A percentile compares a stretch with the other conserved stretches of the same genome.
Conservation (phyloP, 2,329 filamentous ascomycete genomes). For the Knufia petricola region DNA sequence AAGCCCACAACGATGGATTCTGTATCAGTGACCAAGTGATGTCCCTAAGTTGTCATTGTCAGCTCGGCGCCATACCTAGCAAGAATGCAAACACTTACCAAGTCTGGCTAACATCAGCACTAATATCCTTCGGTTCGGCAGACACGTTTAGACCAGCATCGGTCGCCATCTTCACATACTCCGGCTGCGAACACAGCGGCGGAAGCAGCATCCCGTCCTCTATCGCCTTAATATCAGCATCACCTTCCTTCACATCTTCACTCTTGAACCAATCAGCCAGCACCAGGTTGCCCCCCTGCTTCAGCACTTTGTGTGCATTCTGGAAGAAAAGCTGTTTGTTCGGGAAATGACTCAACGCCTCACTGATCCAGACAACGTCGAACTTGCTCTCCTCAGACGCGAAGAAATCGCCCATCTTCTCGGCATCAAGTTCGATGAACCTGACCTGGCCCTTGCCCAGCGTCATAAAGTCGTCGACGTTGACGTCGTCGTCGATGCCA, state of each 20-base stretch:
- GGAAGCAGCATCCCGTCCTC: constrained; percentile 55
- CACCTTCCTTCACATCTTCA: constrained; percentile 38
- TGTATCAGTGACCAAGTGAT: constrained; percentile 54
- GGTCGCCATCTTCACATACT: constrained; percentile 44
- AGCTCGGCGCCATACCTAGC: not conserved
- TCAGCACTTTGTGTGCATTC: constrained; percentile 43
- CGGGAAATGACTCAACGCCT: constrained; percentile 52
- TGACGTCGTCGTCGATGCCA: constrained; percentile 8
- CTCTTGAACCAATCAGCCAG: constrained; percentile 55
- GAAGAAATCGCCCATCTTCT: constrained; percentile 50
- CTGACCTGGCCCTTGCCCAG: constrained; percentile 40
- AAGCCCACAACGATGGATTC: constrained; percentile 51
- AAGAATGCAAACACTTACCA: constrained; percentile 36
- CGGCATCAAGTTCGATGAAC: constrained; percentile 52
- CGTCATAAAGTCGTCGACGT: constrained; percentile 29
- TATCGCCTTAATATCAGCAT: constrained; percentile 49
- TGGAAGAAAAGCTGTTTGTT: constrained; percentile 50
- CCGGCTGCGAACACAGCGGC: constrained; percentile 44
- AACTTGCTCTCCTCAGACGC: constrained; percentile 32
- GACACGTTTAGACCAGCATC: constrained; percentile 40
- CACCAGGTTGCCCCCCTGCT: constrained; percentile 43
- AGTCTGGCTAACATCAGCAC: constrained; percentile 48
- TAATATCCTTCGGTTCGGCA: constrained; percentile 43
- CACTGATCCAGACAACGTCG: constrained; percentile 53
- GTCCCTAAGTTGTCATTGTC: constrained; percentile 38